Base-by-base conservation (phyloP, 2,329 filamentous ascomycete species). In the Pyrenophora graminea region DNA sequence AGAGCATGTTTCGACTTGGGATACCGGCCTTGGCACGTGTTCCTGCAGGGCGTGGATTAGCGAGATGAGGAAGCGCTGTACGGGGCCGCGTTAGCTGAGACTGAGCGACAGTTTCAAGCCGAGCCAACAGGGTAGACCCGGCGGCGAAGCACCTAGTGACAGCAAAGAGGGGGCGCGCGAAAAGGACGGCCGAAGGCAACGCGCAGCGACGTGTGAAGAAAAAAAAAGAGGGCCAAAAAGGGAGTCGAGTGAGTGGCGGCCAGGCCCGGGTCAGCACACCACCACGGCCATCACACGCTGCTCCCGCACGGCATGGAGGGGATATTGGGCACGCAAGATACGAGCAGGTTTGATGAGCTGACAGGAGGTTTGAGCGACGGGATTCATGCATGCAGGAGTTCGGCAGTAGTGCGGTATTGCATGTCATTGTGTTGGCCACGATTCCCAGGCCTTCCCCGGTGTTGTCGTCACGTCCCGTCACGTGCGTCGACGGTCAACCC, bases 51-150 rank as follows among this genome's bases (percentile, higher is more conserved):
- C 39, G 12, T 13, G 27, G 40, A 44, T 52, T 67, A 59, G 50
- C 64, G 67, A 70, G 58, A 69, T 68, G 63, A 64, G 54, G 53
- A 51, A 48, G 43, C 32, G 32, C 44, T 31, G 63, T 62, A 62
- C 59, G 53, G 54, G 27, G 46, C 52, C 49, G 49, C 45, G 51
- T 31, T 51, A 57, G 62, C 54, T 64, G 65, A 59, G 66, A 65
- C 63, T 60, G 44, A 43, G 50, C 50, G 52, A 55, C 44, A 46
- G 64, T 69, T 68, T 68, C 65, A 69, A 59, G 39, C 44, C 15
- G 32, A 38, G 51, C 48, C 53, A 49, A 46, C 58, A 66, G 53
- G 61, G 59, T 48, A 59, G 56, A 57, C 61, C 65, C 58, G 55
- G 58, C 51, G 27, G 49, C 62, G 58, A 63, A 58, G 64, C 64